Evolutionary conservation across 768 basidiomycete species (phyloP), one percentile per base, ranked within the genome.

Genomic region (Calocera viscosa): DNA sequence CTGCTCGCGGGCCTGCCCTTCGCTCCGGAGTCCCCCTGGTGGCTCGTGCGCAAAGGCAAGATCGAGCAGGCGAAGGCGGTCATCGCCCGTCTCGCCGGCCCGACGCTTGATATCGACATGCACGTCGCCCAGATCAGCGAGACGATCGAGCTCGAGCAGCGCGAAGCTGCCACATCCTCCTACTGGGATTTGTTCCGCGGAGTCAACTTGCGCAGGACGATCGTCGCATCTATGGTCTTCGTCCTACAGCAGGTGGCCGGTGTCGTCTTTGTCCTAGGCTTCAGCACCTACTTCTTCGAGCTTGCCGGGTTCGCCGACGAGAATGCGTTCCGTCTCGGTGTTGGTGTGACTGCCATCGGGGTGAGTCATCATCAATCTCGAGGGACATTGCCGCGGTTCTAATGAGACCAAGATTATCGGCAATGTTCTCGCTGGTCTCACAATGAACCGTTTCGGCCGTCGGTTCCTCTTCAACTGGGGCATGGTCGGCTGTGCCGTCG

Each of bases 61-160:
- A 49, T 69, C 60, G 73, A 73, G 16, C 71, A 75, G 1, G 76
- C 76, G 2, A 70, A 72, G 40, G 53, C 67, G 26, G 49, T 68
- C 11, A 41, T 77, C 22, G 63, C 68, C 12, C 64, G 71, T 17
- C 68, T 72, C 64, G 66, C 67, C 1, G 49, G 67, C 26, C 68
- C 73, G 3, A 71, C 72, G 1, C 71, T 70, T 19, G 73, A 76
- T 30, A 70, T 71, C 28, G 74, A 78, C 47, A 70, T 74, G 43
- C 73, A 73, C 1, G 68, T 77, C 28, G 76, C 74, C 66, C 73
- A 75, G 68, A 76, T 76, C 65, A 65, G 69, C 35, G 75, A 77
- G 68, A 76, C 77, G 26, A 77, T 75, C 39, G 75, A 72, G 64
- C 41, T 77, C 35, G 78, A 78, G 68, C 71, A 72, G 67, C 67